Evolutionary conservation across 495 filamentous ascomycete species (phyloP), one percentile per base, ranked within the genome.

Genomic region (Filosporella fistucella): DNA sequence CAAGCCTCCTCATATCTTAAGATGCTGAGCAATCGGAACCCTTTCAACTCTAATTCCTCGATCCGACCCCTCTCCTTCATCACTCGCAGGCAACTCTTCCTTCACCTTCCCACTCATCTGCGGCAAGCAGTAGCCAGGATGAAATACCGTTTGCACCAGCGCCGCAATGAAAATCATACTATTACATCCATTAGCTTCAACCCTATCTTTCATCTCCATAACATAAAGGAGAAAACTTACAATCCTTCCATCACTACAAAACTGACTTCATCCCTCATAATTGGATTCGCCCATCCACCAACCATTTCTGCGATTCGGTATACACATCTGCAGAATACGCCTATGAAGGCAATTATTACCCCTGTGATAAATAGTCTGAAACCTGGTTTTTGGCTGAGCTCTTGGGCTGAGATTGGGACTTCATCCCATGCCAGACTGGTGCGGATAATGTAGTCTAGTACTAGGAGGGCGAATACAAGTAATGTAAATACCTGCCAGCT

Each of bases 401-500:
- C 53, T 24, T 68, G 49, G n/a, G 60, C 65, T 26, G 57, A 47
- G 5, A 57, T 44, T 11, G 57, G 51, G 1, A 60, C 60, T 1
- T 55, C 45, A 23, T 51, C 1, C 57, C 65, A 20, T 46, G 38
- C 66, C 32, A 54, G 63, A 42, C 43, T 57, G 0, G 78, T 64
- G 4, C 70, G 57, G 17, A 68, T 29, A 43, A 65, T 77, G 52
- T 78, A 84, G 24, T 80, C 69, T 23, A 62, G 42, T n/a, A 57
- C 72, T 8, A 77, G 44, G 7, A 63, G 4, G 10, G 76, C 79
- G 58, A 84, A 87, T 21, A 74, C 63, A 24, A 65, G 54, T 62
- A 87, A 68, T 2, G 84, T 84, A 4, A 67, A 69, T 25, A 84
- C 83, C 71, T 89, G 85, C 62, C 81, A 76, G 8, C n/a, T n/a